phyloP scores from a whole-genome alignment of 441 rosid species.

The Populus hybrid region DNA sequence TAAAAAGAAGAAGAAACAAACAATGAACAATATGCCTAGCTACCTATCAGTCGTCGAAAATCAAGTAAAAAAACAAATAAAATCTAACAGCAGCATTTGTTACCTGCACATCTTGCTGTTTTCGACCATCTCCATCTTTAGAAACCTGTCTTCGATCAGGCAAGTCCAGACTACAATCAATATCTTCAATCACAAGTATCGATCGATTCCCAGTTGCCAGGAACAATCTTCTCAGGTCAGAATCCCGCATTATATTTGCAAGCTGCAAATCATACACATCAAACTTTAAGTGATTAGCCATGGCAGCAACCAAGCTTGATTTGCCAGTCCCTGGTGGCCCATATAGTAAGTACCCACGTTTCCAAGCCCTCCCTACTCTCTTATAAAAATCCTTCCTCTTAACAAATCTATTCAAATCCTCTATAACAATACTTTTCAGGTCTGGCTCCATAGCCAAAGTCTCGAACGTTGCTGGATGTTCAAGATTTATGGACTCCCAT shows the following conservation, averaged over 20 bases:
- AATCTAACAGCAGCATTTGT: constrained; percentile 2
- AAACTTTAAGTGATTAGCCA: too few relatives aligned
- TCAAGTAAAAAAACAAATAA: neutral
- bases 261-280: too few relatives aligned
- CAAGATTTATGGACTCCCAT: constrained; percentile 58
- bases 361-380: too few relatives aligned
- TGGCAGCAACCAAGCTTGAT: too few relatives aligned
- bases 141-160: constrained; percentile 30
- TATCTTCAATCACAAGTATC: constrained; percentile 67
- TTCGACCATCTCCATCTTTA: constrained; percentile 21
- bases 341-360: too few relatives aligned
- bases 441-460: constrained; percentile 60
- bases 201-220: constrained; percentile 58
- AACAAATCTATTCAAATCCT: constrained; percentile 50
- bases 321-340: too few relatives aligned
- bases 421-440: constrained; percentile 33
- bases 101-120: constrained; percentile 34
- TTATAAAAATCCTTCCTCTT: too few relatives aligned
- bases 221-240: constrained; percentile 41
- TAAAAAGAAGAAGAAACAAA: neutral
- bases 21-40: neutral
- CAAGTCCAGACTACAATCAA: constrained; percentile 52
- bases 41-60: neutral
- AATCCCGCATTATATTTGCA: constrained; percentile 30
- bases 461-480: constrained; percentile 64